Evolutionary conservation across 495 filamentous ascomycete species (phyloP).

Genomic region (Aspergillus steynii): DNA sequence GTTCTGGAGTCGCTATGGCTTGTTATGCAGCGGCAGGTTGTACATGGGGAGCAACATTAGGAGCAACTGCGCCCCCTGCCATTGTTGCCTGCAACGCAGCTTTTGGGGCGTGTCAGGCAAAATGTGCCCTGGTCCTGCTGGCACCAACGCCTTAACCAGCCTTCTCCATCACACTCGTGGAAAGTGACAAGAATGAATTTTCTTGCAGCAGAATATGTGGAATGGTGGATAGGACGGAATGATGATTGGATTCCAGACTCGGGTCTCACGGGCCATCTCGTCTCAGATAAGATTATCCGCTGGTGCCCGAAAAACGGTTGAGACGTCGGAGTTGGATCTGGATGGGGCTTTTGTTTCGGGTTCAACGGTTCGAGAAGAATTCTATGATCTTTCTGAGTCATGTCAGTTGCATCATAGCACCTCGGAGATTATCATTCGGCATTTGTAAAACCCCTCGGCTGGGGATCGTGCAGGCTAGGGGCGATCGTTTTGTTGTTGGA

Average conservation of each 20-base stretch:
- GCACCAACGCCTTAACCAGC: conserved; percentile 22
- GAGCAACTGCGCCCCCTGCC: conserved; percentile 36
- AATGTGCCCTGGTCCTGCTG: conserved; percentile 40
- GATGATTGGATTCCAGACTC: background rate
- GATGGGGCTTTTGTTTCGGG: background rate
- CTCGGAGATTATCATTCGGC: background rate
- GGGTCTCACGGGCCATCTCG: background rate
- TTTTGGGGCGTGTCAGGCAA: conserved; percentile 49
- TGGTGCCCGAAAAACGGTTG: background rate
- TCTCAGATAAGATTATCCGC: background rate
- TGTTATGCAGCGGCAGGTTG: conserved; percentile 54
- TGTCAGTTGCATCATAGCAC: background rate
- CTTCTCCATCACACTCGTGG: background rate
- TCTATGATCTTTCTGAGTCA: background rate
- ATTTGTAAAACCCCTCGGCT: background rate
- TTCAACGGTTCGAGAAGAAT: background rate
- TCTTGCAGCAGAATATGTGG: too few relatives aligned
- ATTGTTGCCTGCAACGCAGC: conserved; percentile 50
- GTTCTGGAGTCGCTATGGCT: conserved; percentile 47
- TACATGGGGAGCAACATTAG: conserved; percentile 46
- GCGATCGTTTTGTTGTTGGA: too few relatives aligned
- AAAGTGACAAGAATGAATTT: background rate
- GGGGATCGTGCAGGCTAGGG: background rate
- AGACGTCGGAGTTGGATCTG: background rate
- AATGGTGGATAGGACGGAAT: too few relatives aligned